Conservation (phyloP, 2,329 filamentous ascomycete species). For the Magnaporthales sp. region DNA sequence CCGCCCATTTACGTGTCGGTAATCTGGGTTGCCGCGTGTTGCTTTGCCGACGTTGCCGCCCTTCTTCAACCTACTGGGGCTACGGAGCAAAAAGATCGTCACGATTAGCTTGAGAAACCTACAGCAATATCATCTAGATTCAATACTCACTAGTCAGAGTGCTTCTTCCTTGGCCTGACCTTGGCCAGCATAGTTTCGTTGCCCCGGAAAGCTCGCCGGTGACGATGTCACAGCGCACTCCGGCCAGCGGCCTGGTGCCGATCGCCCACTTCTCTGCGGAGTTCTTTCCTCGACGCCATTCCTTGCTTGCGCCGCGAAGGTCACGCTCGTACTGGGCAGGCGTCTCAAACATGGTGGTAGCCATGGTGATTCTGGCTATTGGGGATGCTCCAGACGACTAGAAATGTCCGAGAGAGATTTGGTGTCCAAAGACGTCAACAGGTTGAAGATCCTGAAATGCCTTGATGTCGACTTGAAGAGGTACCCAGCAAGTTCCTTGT, state of each 20-base stretch:
- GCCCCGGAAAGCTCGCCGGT: slow-evolving; percentile 8
- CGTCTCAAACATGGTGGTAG: slow-evolving; percentile 13
- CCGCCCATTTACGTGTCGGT: neutral
- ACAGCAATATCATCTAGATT: neutral
- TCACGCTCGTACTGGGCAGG: slow-evolving; percentile 26
- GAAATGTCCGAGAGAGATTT: neutral
- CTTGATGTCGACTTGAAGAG: neutral
- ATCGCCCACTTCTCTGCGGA: slow-evolving; percentile 31
- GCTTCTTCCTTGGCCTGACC: slow-evolving; percentile 22
- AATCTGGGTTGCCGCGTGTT: slow-evolving; percentile 14
- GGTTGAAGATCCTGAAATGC: neutral
- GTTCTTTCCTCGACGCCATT: slow-evolving; percentile 35
- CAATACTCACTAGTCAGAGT: slow-evolving; percentile 23
- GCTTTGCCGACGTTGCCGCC: slow-evolving; percentile 28
- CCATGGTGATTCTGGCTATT: slow-evolving; percentile 11
- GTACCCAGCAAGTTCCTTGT: neutral
- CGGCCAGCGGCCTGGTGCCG: slow-evolving; percentile 23
- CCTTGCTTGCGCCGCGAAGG: slow-evolving; percentile 31
- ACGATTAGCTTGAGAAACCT: neutral
- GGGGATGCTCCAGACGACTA: neutral
- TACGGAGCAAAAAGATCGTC: neutral
- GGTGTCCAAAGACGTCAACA: neutral
- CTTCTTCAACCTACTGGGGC: slow-evolving; percentile 9
- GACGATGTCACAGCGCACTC: slow-evolving; percentile 12
- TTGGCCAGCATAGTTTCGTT: slow-evolving; percentile 22